phyloP scores from a whole-genome alignment of 495 filamentous ascomycete genomes.

The Diplogelasinospora grovesii region DNA sequence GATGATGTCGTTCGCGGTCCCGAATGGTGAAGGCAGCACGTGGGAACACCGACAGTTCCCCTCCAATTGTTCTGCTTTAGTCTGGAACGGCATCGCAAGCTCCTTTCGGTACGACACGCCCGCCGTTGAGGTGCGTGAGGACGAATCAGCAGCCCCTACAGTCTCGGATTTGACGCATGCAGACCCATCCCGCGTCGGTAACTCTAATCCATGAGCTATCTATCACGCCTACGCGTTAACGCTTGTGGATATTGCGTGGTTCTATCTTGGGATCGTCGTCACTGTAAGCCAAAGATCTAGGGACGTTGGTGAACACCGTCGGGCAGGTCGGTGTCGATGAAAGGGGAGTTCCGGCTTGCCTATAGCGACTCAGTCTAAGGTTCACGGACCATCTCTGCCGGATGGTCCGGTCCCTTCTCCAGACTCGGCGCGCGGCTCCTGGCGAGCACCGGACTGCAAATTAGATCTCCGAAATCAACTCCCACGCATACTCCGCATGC shows the following conservation, averaged over 20 bases:
- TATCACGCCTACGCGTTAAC: no score
- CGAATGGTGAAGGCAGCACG: no score
- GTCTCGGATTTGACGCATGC: background rate
- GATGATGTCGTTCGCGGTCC: no score
- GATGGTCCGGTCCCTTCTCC: slow-evolving; percentile 10
- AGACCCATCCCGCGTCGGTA: background rate
- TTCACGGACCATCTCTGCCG: slow-evolving; percentile 16
- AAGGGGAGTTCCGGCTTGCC: slow-evolving; percentile 18
- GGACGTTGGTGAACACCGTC: slow-evolving; percentile 1
- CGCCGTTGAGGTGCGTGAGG: background rate
- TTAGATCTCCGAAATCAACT: background rate
- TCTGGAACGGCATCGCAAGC: background rate
- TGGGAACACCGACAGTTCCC: background rate
- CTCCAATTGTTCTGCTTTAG: background rate
- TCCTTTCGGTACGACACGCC: background rate
- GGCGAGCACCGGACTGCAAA: slow-evolving; percentile 2
- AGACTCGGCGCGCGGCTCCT: slow-evolving; percentile 15
- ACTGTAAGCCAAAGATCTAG: no score
- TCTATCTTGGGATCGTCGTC: no score
- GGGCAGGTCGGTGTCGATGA: slow-evolving; percentile 16
- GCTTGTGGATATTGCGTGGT: no score
- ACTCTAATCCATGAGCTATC: background rate
- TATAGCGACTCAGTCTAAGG: slow-evolving; percentile 11
- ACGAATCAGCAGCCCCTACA: background rate
- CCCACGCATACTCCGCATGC: background rate